Base-by-base conservation (phyloP, 164 flowering plant species). In the Magnolia officinalis region DNA sequence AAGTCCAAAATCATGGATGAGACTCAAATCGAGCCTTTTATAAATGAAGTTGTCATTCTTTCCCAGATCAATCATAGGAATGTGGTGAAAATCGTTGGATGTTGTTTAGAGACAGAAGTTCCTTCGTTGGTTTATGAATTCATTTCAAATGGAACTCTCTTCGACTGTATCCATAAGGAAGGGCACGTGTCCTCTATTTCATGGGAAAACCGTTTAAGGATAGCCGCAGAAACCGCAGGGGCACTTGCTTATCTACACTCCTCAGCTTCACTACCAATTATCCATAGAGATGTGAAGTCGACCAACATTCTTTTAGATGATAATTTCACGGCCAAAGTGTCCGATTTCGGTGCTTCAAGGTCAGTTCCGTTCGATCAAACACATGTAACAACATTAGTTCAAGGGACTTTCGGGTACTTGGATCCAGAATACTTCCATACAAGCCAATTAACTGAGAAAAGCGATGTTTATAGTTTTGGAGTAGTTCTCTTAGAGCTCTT, bases 391-490 rank as follows among this genome's bases (percentile, higher is more conserved):
- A 84, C 86, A 26, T 49, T 81, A 11, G 84, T 84, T 0, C 84
- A 81, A 51, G 86, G 86, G 19, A 81, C 84, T 0, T 61, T 77
- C 16, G 86, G 86, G 9, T 84, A 84, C 52, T 67, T 84, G 31
- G 86, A 84, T 61, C 86, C 86, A 1, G 84, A 82, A 50, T 84
- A 81, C 55, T 81, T 81, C 24, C 81, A 63, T 10, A 82, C 78
- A 0, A 52, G 87, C 31, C 84, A 82, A 52, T 24, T 84, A 24
- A 84, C 82, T 0, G 80, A 72, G 13, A 84, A 78, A 52, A 74
- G 78, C n/a, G 83, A 81, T 65, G 87, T 84, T 24, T 84, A 84
- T 51, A 82, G 84, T 72, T 81, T 81, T 59, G 80, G 83, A 4
- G 78, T 81, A 0, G 78, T 81, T 31, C 76, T 81, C 2, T 61